A percentile compares a stretch with the other conserved stretches of the same genome.
phyloP scores from a whole-genome alignment of 2,329 filamentous ascomycete species.

The Volutella citrinella region DNA sequence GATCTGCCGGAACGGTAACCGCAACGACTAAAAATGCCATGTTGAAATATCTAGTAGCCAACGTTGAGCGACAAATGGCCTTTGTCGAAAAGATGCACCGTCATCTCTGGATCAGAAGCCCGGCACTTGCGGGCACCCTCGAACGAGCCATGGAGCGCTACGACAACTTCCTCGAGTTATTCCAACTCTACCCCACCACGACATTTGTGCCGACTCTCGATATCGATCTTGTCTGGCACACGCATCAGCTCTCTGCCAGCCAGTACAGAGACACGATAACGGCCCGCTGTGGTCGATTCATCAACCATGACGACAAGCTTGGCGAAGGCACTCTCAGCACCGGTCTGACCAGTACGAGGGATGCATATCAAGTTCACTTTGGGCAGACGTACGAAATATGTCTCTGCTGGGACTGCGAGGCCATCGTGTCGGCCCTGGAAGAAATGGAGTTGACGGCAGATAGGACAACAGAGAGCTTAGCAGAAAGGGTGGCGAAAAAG shows the following conservation, averaged over 20 bases:
- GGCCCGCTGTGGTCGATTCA: slow-evolving; percentile 19
- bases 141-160: slow-evolving; percentile 35
- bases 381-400: no score
- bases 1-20: neutral
- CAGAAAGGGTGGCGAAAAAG: no score
- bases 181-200: slow-evolving; percentile 32
- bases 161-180: slow-evolving; percentile 32
- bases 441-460: no score
- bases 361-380: no score
- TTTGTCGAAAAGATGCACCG: slow-evolving; percentile 39
- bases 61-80: slow-evolving; percentile 28
- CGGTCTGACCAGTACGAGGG: no score
- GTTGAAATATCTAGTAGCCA: no score
- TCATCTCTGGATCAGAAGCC: slow-evolving; percentile 36
- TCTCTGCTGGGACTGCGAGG: no score
- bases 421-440: no score
- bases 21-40: no score
- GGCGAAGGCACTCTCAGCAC: no score
- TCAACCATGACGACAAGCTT: no score
- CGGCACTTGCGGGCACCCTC: slow-evolving; percentile 31
- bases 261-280: slow-evolving; percentile 21
- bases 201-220: slow-evolving; percentile 38
- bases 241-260: slow-evolving; percentile 34
- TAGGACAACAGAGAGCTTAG: no score
- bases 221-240: slow-evolving; percentile 41